A percentile compares a stretch with the other conserved stretches of the same genome.
phyloP scores from a whole-genome alignment of 176 grass and related monocot genomes.

The Bothriochloa decipiens region DNA sequence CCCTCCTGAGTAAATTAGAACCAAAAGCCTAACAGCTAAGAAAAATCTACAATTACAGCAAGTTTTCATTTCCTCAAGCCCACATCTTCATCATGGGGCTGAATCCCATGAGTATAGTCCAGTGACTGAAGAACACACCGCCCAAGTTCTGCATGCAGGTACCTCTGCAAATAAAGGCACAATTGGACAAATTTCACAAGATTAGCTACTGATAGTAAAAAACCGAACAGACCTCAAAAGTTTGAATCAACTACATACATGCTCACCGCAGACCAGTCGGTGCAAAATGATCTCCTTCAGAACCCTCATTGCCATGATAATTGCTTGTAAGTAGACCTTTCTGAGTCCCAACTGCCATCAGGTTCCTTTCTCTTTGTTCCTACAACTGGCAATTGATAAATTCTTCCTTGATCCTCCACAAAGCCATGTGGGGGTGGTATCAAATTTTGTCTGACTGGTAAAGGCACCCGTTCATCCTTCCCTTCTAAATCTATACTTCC shows the following conservation, averaged over 20 bases:
- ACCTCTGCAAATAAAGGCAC: slow-evolving; percentile 48
- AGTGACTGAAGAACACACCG: slow-evolving; percentile 34
- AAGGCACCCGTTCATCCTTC: slow-evolving; percentile 64
- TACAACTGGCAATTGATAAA: slow-evolving; percentile 66
- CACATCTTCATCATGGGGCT: slow-evolving; percentile 16
- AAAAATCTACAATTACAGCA: slow-evolving; percentile 65
- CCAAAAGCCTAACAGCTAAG: slow-evolving; percentile 46
- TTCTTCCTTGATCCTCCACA: slow-evolving; percentile 73
- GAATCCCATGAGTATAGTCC: slow-evolving; percentile 49
- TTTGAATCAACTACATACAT: slow-evolving; percentile 38
- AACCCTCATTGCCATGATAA: slow-evolving; percentile 71
- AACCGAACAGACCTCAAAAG: slow-evolving; percentile 2
- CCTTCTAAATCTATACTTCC: slow-evolving; percentile 65
- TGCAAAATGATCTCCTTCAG: slow-evolving; percentile 21
- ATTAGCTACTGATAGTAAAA: neutral
- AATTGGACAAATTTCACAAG: slow-evolving; percentile 30
- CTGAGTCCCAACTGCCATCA: slow-evolving; percentile 81
- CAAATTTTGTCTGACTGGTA: slow-evolving; percentile 70
- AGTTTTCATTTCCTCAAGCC: slow-evolving; percentile 43
- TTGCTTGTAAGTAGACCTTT: slow-evolving; percentile 80
- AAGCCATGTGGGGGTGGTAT: slow-evolving; percentile 56
- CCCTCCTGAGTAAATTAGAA: slow-evolving; percentile 43
- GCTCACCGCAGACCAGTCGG: slow-evolving; percentile 49
- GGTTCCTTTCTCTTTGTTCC: slow-evolving; percentile 90
- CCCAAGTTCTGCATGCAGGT: slow-evolving; percentile 32